Evolutionary conservation across 2,329 filamentous ascomycete species (phyloP).

Genomic region (Neofusicoccum umdonicola): DNA sequence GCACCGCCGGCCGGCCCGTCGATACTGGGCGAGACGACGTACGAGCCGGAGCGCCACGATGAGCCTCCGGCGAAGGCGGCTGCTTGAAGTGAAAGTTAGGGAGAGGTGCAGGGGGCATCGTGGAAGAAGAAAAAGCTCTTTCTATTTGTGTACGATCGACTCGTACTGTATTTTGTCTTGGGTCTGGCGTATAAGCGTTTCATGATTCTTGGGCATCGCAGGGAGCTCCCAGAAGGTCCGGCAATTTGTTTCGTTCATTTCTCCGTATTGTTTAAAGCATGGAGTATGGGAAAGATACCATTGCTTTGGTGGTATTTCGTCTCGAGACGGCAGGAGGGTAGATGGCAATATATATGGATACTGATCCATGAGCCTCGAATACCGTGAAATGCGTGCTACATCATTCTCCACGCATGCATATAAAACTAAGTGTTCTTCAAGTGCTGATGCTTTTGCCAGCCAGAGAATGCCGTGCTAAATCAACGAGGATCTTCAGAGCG

Average conservation of each 20-base stretch:
- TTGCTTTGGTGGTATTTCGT: constrained; percentile 10
- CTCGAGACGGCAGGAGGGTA: neutral
- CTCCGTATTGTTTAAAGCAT: neutral
- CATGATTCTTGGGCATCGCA: neutral
- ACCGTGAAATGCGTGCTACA: no score
- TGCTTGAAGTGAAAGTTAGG: neutral
- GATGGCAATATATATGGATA: neutral
- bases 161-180: neutral
- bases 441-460: neutral
- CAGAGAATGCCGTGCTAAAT: neutral
- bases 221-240: neutral
- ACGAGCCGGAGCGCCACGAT: constrained; percentile 41
- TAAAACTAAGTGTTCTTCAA: neutral
- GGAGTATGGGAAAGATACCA: constrained; percentile 17
- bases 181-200: neutral
- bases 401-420: neutral
- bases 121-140: neutral
- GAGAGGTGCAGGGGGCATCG: neutral
- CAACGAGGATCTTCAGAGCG: neutral
- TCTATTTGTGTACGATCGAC: constrained; percentile 5
- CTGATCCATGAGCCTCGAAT: neutral
- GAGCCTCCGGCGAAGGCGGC: constrained; percentile 19
- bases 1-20: constrained; percentile 39
- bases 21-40: constrained; percentile 42
- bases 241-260: neutral